A percentile compares a stretch with the other conserved stretches of the same genome.
Evolutionary conservation across 257 asterid species (phyloP).

Genomic region (Haberlea rhodopensis): DNA sequence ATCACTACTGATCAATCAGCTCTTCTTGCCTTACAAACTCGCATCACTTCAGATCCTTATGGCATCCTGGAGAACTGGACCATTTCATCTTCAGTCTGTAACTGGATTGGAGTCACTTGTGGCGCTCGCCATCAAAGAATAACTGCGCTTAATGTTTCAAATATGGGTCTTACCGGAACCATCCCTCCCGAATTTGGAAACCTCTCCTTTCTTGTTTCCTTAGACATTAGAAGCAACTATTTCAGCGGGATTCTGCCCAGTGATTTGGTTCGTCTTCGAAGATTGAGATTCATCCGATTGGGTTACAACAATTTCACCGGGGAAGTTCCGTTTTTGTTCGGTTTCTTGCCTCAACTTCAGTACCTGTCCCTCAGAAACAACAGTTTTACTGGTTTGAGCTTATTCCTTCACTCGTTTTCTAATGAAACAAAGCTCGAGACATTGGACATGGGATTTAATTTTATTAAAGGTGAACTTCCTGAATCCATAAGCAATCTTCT

Average conservation of each 20-base stretch:
- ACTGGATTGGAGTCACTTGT: slow-evolving; percentile 27
- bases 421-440: slow-evolving; percentile 12
- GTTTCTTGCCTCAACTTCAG: slow-evolving; percentile 3
- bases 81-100: neutral
- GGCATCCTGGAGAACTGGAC: slow-evolving; percentile 20
- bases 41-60: slow-evolving; percentile 18
- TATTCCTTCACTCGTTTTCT: slow-evolving; percentile 10
- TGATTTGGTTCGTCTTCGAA: slow-evolving; percentile 6
- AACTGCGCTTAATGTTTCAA: slow-evolving; percentile 2
- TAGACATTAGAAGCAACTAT: neutral
- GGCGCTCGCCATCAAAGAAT: slow-evolving; percentile 23
- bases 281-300: slow-evolving; percentile 8
- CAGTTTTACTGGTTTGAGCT: slow-evolving; percentile 20
- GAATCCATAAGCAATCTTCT: slow-evolving; percentile 5
- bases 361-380: slow-evolving; percentile 9
- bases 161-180: slow-evolving; percentile 21
- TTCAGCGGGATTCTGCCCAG: slow-evolving; percentile 1
- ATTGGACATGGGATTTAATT: slow-evolving; percentile 10
- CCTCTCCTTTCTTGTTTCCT: slow-evolving; percentile 25
- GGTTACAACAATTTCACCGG: slow-evolving; percentile 17
- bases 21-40: slow-evolving; percentile 22
- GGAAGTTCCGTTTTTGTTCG: slow-evolving; percentile 20
- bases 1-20: slow-evolving; percentile 23
- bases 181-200: slow-evolving; percentile 27
- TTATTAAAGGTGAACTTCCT: slow-evolving; percentile 13